These are phyloP conservation scores for Arxiozyma slooffiae DNA, from an alignment of 1,139 yeast species.

Conservation along the genomic window DNA sequence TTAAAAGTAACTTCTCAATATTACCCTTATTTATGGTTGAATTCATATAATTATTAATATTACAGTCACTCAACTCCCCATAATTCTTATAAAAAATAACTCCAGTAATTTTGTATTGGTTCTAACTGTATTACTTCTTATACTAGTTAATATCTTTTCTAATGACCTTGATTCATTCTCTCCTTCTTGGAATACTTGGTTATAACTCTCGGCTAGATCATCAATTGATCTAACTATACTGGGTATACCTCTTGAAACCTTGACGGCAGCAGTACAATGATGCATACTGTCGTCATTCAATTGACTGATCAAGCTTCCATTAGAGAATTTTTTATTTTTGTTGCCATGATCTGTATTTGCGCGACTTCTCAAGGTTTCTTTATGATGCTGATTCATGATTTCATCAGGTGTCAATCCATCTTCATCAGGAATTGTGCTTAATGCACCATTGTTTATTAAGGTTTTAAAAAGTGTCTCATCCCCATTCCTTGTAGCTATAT, in stretches of 20 bases:
- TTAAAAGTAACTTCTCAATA: constrained; percentile 33
- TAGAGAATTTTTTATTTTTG: background rate
- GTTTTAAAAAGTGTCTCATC: constrained; percentile 69
- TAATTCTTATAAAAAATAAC: constrained; percentile 36
- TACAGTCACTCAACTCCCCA: background rate
- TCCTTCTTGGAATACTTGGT: constrained; percentile 17
- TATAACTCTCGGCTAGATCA: constrained; percentile 45
- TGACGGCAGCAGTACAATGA: constrained; percentile 28
- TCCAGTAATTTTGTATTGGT: constrained; percentile 18
- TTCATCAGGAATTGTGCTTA: constrained; percentile 60
- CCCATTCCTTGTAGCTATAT: constrained; percentile 66
- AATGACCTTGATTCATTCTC: constrained; percentile 16
- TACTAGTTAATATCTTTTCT: constrained; percentile 19
- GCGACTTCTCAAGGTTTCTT: constrained; percentile 10
- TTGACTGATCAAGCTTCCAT: constrained; percentile 5
- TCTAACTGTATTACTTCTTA: constrained; percentile 16
- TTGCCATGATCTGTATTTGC: background rate
- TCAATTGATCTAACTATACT: constrained; percentile 31
- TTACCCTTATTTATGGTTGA: constrained; percentile 32
- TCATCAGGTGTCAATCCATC: constrained; percentile 70
- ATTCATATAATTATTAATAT: constrained; percentile 29
- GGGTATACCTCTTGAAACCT: constrained; percentile 25
- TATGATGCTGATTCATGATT: constrained; percentile 32
- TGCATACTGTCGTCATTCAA: constrained; percentile 18
- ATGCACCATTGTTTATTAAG: constrained; percentile 62